These are phyloP conservation scores for Neonectria hederae DNA, from an alignment of 2,329 filamentous ascomycete genomes.

Conservation along the genomic window DNA sequence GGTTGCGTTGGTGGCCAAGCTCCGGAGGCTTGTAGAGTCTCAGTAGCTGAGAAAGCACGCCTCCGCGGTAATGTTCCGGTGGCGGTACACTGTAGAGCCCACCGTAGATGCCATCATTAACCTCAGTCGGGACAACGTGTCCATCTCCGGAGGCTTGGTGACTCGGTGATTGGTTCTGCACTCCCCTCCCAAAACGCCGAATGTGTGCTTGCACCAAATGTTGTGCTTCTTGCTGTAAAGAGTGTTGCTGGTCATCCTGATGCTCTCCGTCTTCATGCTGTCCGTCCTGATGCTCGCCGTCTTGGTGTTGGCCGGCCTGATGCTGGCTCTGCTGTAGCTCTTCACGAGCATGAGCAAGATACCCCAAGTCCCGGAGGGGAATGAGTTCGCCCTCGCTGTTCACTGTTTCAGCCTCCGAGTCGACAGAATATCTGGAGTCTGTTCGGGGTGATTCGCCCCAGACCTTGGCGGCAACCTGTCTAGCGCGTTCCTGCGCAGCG, in stretches of 20 bases:
- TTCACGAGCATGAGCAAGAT: constrained; percentile 4
- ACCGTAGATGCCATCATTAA: constrained; percentile 53
- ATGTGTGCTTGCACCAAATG: constrained; percentile 56
- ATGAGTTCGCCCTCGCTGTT: constrained; percentile 45
- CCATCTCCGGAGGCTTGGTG: constrained; percentile 28
- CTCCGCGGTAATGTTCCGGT: constrained; percentile 55
- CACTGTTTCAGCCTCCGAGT: constrained; percentile 47
- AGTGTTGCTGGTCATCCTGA: constrained; percentile 51
- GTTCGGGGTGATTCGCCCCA: constrained; percentile 47
- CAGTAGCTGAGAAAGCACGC: constrained; percentile 57
- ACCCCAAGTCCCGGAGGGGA: constrained; percentile 46
- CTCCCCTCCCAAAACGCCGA: constrained; percentile 31
- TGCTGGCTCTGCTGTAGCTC: not conserved
- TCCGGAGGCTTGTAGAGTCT: constrained; percentile 54
- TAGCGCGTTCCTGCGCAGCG: constrained; percentile 56
- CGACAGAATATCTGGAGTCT: constrained; percentile 49
- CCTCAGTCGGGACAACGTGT: constrained; percentile 43
- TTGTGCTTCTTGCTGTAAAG: not conserved
- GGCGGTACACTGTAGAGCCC: constrained; percentile 53
- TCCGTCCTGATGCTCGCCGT: constrained; percentile 43
- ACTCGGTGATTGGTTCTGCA: constrained; percentile 10
- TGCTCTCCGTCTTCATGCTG: constrained; percentile 46
- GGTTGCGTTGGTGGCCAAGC: constrained; percentile 34
- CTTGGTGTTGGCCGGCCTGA: constrained; percentile 22
- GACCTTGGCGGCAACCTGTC: constrained; percentile 53